Base-by-base conservation (phyloP, 768 basidiomycete species). In the Phylloporus rhodoxanthus region DNA sequence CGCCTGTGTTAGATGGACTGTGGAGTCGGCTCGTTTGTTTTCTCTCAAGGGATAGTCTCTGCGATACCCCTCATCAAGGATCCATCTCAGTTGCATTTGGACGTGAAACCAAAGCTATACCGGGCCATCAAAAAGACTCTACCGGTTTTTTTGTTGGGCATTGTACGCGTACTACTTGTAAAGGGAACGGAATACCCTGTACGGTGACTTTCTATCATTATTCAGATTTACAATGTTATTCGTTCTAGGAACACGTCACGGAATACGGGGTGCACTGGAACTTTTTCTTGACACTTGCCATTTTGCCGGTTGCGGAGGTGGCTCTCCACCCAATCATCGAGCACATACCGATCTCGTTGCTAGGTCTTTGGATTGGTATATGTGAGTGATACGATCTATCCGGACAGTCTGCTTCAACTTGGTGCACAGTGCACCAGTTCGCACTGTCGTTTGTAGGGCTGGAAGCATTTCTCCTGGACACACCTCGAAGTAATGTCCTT, bases 231-330 rank as follows among this genome's bases (percentile, higher is more conserved):
- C 8, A 15, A 40, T 47, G 47, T 46, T 19, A 53, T 23, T 17
- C 37, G 11, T 30, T 20, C 28, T 73, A 85, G 94, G 96, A 98
- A 72, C 96, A 98, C 52, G 84, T 87, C 47, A 85, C 93, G 0
- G 96, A 99, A 69, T 98, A 98, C 56, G 96, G 96, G 0, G 81
- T 82, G 0, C 95, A 98, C 59, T 99, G 96, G 96, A 98, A 98
- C 65, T 97, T 98, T 70, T 99, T 99, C 76, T 78, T 98, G 57
- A 97, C 96, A 0, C 75, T 98, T 19, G 91, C 86, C 0, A 57
- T 90, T 1, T 64, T 97, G 5, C 93, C 93, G 0, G 61, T 90
- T 4, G 68, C 88, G 11, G 82, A 91, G 60, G 76, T 84, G 2
- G 38, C 80, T 0, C 65, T 93, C 4, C 84, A 87, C 48, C 87